Base-by-base conservation (phyloP, 345 rosid genomes). In the Combretum micranthum region DNA sequence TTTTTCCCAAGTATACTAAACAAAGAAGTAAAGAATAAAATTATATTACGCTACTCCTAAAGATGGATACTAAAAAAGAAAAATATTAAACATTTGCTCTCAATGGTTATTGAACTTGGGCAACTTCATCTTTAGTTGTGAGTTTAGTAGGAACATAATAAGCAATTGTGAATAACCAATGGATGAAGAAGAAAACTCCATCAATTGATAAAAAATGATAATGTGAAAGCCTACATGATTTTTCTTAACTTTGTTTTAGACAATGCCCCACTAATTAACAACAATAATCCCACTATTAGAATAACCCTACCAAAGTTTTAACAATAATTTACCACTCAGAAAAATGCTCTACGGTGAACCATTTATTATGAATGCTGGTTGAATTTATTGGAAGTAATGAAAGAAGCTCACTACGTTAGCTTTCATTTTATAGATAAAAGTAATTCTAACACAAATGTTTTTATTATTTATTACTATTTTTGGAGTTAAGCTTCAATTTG, bases 101-200 rank as follows among this genome's bases (percentile, higher is more conserved):
- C 12, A 15, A 10, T n/a, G 47, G 53, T 44, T 4, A 1, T 32
- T 32, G 10, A 32, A 11, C 10, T 4, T 18, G 42, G 50, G 16
- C 53, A 42, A 25, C 32, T 20, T 25, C 42, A 7, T 71, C 80
- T 51, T 84, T 87, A 43, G 59, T 56, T 1, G 90, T 47, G 15
- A 92, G 96, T 12, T 77, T 62, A 61, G 95, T 92, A 2, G 98
- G 84, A 18, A 84, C 85, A 50, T 83, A 83, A 61, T 86, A 91
- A 32, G 96, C 77, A 52, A 77, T 71, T 4, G 68, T 57, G 64
- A 84, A 88, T 50, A 83, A 80, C 19, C 86, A 90, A 63, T 92
- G 96, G 53, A 88, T 47, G 86, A 91, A 91, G 65, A 90, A 91
- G 5, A 91, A 62, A 58, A 88, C 70, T 14, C 98, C 96, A 53